A percentile compares a stretch with the other conserved stretches of the same genome.
These are phyloP conservation scores for Seminavis robusta DNA, from an alignment of 108 stramenopile species.

Conservation along the genomic window DNA sequence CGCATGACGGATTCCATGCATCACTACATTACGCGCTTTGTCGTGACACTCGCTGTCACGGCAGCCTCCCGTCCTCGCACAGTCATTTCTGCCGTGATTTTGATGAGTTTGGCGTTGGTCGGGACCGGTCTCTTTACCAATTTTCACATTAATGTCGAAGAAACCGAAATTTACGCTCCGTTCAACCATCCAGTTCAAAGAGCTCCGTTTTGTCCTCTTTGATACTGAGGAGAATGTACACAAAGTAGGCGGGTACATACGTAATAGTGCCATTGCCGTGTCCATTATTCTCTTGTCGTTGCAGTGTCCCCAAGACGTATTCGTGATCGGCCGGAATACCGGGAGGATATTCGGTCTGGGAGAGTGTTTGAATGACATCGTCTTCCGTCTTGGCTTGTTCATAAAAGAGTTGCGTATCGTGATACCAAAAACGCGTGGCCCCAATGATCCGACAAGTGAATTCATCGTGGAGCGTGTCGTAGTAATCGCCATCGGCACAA, in stretches of 20 bases:
- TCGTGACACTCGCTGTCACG: too few species aligned
- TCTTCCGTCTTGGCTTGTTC: background rate
- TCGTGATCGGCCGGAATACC: background rate
- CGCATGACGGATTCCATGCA: too few species aligned
- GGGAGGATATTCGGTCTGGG: background rate
- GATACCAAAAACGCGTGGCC: conserved; percentile 3
- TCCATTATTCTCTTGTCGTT: too few species aligned
- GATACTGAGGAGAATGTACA: too few species aligned
- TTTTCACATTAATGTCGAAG: conserved; percentile 19
- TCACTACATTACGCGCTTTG: too few species aligned
- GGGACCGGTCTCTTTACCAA: conserved; percentile 21
- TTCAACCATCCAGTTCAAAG: too few species aligned
- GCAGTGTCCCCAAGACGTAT: conserved; percentile 4
- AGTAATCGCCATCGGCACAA: conserved; percentile 3
- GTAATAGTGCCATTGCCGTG: too few species aligned
- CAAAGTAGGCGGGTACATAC: too few species aligned
- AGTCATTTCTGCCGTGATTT: background rate
- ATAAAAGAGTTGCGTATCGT: background rate
- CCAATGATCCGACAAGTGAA: conserved; percentile 5
- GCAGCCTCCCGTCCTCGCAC: background rate
- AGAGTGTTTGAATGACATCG: conserved; percentile 4
- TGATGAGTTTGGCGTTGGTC: conserved; percentile 2
- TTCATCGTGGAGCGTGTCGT: too few species aligned
- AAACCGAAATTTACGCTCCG: conserved; percentile 15
- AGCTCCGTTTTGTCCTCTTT: too few species aligned